Evolutionary conservation across 2,329 filamentous ascomycete species (phyloP).

Genomic region (Tetracladium maxilliforme): DNA sequence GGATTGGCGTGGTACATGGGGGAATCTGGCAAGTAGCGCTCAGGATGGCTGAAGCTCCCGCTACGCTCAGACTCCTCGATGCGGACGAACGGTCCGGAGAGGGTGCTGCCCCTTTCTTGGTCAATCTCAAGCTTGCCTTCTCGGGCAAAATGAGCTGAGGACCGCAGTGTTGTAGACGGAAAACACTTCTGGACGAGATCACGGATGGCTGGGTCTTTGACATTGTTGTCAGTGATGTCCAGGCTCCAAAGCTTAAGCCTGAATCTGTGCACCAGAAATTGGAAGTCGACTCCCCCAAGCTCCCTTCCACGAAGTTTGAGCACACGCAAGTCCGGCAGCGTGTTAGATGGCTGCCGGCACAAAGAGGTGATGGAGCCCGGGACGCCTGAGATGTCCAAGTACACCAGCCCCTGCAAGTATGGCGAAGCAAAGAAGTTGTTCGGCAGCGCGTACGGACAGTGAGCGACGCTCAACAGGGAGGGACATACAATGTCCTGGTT

Average conservation of each 20-base stretch:
- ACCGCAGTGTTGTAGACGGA: constrained; percentile 15
- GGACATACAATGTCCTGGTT: too few species aligned
- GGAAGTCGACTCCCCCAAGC: constrained; percentile 24
- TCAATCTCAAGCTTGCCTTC: constrained; percentile 27
- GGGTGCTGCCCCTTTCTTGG: constrained; percentile 12
- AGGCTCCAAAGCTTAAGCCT: constrained; percentile 36
- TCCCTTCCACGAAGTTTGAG: constrained; percentile 33
- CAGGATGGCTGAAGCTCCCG: constrained; percentile 24
- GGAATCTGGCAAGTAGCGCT: constrained; percentile 31
- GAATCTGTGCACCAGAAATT: constrained; percentile 18
- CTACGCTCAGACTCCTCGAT: constrained; percentile 33
- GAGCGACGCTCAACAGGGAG: constrained; percentile 24
- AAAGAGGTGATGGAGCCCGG: constrained; percentile 21
- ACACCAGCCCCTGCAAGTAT: constrained; percentile 26
- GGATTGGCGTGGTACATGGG: constrained; percentile 21
- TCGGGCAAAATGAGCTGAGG: constrained; percentile 21
- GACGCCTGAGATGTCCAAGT: constrained; percentile 35
- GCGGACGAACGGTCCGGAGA: constrained; percentile 25
- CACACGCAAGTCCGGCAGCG: constrained; percentile 30
- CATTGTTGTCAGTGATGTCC: constrained; percentile 34
- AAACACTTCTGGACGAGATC: constrained; percentile 17
- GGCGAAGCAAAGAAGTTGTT: constrained; percentile 20
- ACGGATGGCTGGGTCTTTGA: constrained; percentile 29
- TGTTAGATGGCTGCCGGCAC: constrained; percentile 17
- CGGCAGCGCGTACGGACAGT: constrained; percentile 23